A percentile compares a stretch with the other conserved stretches of the same genome.
These are phyloP conservation scores for Breynia disticha DNA, from an alignment of 441 rosid species.

Conservation along the genomic window DNA sequence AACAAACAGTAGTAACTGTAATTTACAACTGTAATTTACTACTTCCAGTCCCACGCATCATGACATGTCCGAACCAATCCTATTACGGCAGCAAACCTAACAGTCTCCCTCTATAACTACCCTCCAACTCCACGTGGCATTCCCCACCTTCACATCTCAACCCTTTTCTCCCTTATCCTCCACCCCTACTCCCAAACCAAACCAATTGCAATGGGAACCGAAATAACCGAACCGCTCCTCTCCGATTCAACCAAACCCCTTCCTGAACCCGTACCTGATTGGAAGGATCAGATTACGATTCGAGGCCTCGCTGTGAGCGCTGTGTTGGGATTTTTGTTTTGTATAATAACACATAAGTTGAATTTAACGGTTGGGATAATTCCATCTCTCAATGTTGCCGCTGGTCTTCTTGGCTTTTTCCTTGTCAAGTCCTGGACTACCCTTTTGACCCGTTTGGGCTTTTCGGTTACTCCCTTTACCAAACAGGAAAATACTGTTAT, in stretches of 20 bases:
- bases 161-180: too few species aligned
- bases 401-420: conserved; percentile 72
- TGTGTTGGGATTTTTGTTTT: conserved; percentile 60
- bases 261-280: conserved; percentile 13
- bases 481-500: conserved; percentile 81
- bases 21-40: too few species aligned
- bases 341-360: conserved; percentile 75
- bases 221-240: conserved; percentile 43
- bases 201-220: conserved; percentile 41
- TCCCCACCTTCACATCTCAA: too few species aligned
- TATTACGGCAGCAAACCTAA: too few species aligned
- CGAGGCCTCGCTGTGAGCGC: conserved; percentile 61
- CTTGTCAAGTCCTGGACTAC: conserved; percentile 69
- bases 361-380: conserved; percentile 89
- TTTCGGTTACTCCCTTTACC: conserved; percentile 59
- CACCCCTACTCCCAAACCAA: too few species aligned
- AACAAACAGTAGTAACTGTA: too few species aligned
- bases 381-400: conserved; percentile 89
- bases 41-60: too few species aligned
- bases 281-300: conserved; percentile 72
- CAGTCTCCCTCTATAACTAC: too few species aligned
- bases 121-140: too few species aligned
- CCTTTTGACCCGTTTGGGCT: conserved; percentile 55
- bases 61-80: too few species aligned
- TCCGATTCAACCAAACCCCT: conserved; percentile 17